Base-by-base conservation (phyloP, 495 filamentous ascomycete genomes). In the Usnea hakonensis region DNA sequence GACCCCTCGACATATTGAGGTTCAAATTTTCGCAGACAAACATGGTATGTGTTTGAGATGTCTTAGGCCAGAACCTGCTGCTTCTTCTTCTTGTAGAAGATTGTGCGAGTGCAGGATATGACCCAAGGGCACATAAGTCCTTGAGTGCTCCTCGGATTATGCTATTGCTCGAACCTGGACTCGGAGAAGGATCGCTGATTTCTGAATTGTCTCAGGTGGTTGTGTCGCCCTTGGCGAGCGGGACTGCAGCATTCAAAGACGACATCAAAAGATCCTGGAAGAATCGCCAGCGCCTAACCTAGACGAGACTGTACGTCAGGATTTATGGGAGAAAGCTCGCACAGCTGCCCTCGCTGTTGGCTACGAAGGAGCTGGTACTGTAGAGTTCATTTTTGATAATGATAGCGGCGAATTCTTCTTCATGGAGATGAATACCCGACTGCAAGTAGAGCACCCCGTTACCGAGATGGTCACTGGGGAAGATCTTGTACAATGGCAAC, bases 361-460 rank as follows among this genome's bases (percentile, higher is more conserved):
- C 17, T 99, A 99, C 68, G 89, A 95, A 68, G 95, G 94, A 26
- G 94, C 94, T 26, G 94, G 94, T 4, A 99, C 94, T 0, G 94
- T 99, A 8, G 94, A 99, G 71, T 98, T 97, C 73, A 99, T 99
- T 62, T 92, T 99, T 61, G 95, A 99, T 77, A 95, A 94, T 68
- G 95, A 97, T 63, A 87, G 87, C 0, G 89, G 88, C 10, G 81
- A 92, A 50, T 97, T 97, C 74, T 99, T 90, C 78, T 99, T 99
- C 75, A 97, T 98, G 94, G 94, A 98, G 75, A 97, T 97, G 94
- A 98, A 98, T 75, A 97, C 94, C 0, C 82, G 94, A 57, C 79
- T 98, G 11, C 94, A 98, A 71, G 94, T 98, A 28, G 94, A 98
- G 74, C 94, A 99, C 67, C 95, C 94, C 11, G 94, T 97, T 26